These are phyloP conservation scores for Dinochytrium kinnereticum DNA, from an alignment of 371 early-diverging fungal species.

Conservation along the genomic window DNA sequence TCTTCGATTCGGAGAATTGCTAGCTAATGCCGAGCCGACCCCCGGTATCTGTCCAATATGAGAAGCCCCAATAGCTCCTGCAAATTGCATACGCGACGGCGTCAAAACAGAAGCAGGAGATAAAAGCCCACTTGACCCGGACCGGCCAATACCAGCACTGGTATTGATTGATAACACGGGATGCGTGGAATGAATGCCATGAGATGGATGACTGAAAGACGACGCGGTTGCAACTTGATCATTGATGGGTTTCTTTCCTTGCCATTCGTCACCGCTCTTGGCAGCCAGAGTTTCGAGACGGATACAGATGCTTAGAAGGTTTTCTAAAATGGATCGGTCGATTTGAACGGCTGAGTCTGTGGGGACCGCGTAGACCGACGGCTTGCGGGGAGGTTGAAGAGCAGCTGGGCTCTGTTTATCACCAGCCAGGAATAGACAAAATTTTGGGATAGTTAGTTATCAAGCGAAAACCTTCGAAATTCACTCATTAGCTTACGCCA, in stretches of 20 bases:
- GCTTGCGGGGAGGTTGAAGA: neutral
- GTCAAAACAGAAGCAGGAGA: neutral
- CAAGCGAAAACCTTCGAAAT: too few relatives aligned
- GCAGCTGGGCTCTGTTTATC: neutral
- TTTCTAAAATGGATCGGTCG: neutral
- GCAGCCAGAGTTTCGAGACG: constrained; percentile 5
- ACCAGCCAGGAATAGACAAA: too few relatives aligned
- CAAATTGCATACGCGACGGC: neutral
- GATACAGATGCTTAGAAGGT: neutral
- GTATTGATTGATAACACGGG: neutral
- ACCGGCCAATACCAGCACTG: neutral
- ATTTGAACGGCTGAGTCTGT: neutral
- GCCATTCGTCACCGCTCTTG: constrained; percentile 18
- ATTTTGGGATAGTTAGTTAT: too few relatives aligned
- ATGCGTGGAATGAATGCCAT: too few relatives aligned
- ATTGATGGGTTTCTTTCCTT: neutral
- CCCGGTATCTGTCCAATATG: too few relatives aligned
- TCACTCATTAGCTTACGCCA: too few relatives aligned
- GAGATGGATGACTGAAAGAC: too few relatives aligned
- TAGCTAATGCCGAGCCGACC: too few relatives aligned
- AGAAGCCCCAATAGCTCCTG: too few relatives aligned
- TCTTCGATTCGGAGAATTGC: neutral
- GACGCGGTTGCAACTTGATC: neutral
- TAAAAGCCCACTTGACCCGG: neutral
- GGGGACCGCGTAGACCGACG: constrained; percentile 2